phyloP scores from a whole-genome alignment of 192 early-diverging fungal genomes.

The Linnemannia elongata region DNA sequence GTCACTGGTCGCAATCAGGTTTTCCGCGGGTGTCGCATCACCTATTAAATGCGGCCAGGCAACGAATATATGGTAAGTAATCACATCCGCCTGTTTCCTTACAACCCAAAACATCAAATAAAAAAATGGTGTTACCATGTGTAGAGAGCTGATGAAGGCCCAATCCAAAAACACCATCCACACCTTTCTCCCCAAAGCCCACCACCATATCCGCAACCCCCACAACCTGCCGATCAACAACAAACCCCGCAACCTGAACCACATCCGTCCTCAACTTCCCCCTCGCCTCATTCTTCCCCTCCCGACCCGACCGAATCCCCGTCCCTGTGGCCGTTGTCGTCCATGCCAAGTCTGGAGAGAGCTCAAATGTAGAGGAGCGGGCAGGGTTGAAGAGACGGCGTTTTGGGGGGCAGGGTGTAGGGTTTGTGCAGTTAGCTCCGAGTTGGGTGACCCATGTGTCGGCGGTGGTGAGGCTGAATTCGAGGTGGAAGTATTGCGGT shows the following conservation, averaged over 20 bases:
- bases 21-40: slow-evolving; percentile 9
- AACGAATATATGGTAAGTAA: background rate
- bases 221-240: slow-evolving; percentile 65
- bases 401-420: slow-evolving; percentile 21
- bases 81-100: background rate
- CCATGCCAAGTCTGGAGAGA: slow-evolving; percentile 26
- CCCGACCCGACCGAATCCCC: slow-evolving; percentile 28
- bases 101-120: background rate
- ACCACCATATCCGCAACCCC: slow-evolving; percentile 66
- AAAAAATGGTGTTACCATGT: background rate
- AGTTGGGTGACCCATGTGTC: slow-evolving; percentile 68
- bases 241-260: slow-evolving; percentile 64
- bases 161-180: slow-evolving; percentile 73
- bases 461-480: slow-evolving; percentile 70
- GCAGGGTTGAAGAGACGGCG: slow-evolving; percentile 16
- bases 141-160: slow-evolving; percentile 13
- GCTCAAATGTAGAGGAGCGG: slow-evolving; percentile 18
- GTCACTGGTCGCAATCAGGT: background rate
- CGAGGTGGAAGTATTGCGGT: slow-evolving; percentile 67
- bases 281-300: slow-evolving; percentile 16
- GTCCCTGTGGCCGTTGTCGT: background rate
- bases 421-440: slow-evolving; percentile 20
- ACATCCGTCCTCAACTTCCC: slow-evolving; percentile 58
- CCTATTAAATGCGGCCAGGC: background rate
- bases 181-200: slow-evolving; percentile 57